Percentiles rank a stretch among this genome's conserved stretches.
Conservation (phyloP, 1,139 yeast species). For the Trichomonascaceae sp. region DNA sequence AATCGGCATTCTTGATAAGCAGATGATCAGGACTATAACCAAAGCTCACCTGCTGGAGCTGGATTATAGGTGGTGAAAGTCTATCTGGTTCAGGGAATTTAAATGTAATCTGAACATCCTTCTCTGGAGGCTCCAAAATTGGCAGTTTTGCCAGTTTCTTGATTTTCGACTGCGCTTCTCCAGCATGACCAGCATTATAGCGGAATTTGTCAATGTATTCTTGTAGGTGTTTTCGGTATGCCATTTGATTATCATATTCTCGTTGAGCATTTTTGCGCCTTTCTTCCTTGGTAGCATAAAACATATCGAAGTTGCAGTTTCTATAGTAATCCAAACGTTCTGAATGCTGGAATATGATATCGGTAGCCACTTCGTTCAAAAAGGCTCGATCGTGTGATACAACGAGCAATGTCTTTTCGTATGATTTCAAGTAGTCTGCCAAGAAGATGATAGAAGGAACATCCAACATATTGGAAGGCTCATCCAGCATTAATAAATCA, state of each 20-base stretch:
- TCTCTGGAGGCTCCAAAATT: conserved; percentile 87
- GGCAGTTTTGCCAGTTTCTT: conserved; percentile 94
- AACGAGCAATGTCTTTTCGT: conserved; percentile 86
- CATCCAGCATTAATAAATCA: conserved; percentile 85
- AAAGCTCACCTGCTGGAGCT: conserved; percentile 77
- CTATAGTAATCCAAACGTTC: conserved; percentile 94
- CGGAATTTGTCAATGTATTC: conserved; percentile 91
- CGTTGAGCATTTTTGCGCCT: conserved; percentile 87
- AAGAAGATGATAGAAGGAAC: conserved; percentile 95
- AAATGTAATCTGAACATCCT: conserved; percentile 77
- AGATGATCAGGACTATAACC: conserved; percentile 68
- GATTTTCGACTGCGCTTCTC: conserved; percentile 96
- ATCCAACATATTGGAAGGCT: conserved; percentile 99
- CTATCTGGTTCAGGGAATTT: conserved; percentile 93
- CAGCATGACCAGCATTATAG: conserved; percentile 94
- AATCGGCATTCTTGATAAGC: conserved; percentile 65
- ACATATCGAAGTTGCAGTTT: conserved; percentile 88
- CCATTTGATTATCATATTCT: conserved; percentile 97
- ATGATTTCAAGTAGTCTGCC: conserved; percentile 81
- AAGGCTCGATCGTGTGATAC: conserved; percentile 98
- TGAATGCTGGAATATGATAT: conserved; percentile 93
- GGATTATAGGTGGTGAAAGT: conserved; percentile 89
- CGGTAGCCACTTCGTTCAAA: conserved; percentile 95
- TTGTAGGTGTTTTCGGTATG: conserved; percentile 87
- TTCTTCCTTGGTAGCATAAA: conserved; percentile 91